These are phyloP conservation scores for Camellia oleifera DNA, from an alignment of 179 eudicot genomes.

Conservation along the genomic window DNA sequence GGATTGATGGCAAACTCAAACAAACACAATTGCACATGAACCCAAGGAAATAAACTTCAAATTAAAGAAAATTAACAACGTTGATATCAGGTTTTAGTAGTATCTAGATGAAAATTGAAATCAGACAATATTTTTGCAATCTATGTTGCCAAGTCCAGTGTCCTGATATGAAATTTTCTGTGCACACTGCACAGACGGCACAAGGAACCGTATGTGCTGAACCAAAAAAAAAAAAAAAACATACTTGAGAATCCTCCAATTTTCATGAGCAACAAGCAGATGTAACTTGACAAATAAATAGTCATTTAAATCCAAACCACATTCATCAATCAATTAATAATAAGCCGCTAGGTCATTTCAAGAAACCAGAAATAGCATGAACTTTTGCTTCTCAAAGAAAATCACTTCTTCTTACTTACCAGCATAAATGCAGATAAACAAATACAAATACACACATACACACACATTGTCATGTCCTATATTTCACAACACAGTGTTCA, in stretches of 20 bases:
- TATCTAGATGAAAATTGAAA: too few species aligned
- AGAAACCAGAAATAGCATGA: not conserved
- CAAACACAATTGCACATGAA: slow-evolving; percentile 2
- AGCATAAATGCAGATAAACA: too few species aligned
- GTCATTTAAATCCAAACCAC: too few species aligned
- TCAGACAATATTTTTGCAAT: too few species aligned
- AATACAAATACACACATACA: not conserved
- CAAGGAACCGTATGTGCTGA: not conserved
- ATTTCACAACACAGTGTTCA: not conserved
- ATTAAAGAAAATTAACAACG: too few species aligned
- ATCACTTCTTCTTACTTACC: too few species aligned
- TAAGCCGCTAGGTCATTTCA: not conserved
- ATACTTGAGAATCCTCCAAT: not conserved
- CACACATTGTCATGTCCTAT: not conserved
- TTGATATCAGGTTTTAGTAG: too few species aligned
- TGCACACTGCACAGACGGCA: not conserved
- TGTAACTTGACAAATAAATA: too few species aligned
- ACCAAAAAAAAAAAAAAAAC: not conserved
- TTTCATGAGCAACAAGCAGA: not conserved
- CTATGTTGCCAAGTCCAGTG: too few species aligned
- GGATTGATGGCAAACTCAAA: not conserved
- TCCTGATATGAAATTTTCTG: not conserved
- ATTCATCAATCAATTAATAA: not conserved
- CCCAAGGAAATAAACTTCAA: not conserved
- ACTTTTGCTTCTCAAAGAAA: too few species aligned